Evolutionary conservation across 2,329 filamentous ascomycete species (phyloP), one percentile per base, ranked within the genome.

Genomic region (Endocalyx cinctus): DNA sequence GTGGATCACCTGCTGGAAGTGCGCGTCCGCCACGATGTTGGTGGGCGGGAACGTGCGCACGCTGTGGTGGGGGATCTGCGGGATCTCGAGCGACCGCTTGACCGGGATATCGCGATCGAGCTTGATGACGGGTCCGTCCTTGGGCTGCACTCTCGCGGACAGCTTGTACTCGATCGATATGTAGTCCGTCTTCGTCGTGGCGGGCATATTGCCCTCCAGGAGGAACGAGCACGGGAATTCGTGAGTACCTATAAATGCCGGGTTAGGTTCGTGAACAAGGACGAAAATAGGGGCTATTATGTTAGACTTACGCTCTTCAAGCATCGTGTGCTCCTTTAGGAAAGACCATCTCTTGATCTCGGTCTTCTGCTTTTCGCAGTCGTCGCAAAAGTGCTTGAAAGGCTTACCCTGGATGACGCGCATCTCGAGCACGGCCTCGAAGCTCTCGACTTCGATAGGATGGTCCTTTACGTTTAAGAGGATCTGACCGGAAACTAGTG

Each of bases 1-100:
- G 63, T 95, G 83, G 42, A 96, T 81, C 44, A 94, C 78, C 23
- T 86, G 79, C 29, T 83, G 83, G 43, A 94, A 82, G 51, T 87
- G 81, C 42, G 92, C 84, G 52, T 81, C 82, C 38, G 87, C 85
- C 46, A 87, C 89, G 52, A 98, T 82, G 63, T 94, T 92, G 47
- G 92, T 98, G 0, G 92, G 90, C 29, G 90, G 92, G 64, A 98
- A 98, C 54, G 97, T 85, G 53, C 90, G 87, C 42, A 95, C 81
- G 12, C 86, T 94, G 62, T 89, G 82, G 63, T 94, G 90, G 41
- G 94, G 87, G 33, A 76, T 72, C 30, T 87, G 84, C 3, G 86
- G 78, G 33, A 83, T 63, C 6, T 65, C 72, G 17, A 97, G 77
- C 20, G 88, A 84, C 41, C 90, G 85, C 64, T 82, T 82, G 47